Conservation (phyloP, 2,329 filamentous ascomycete genomes). For the Sordariomycetes sp. region DNA sequence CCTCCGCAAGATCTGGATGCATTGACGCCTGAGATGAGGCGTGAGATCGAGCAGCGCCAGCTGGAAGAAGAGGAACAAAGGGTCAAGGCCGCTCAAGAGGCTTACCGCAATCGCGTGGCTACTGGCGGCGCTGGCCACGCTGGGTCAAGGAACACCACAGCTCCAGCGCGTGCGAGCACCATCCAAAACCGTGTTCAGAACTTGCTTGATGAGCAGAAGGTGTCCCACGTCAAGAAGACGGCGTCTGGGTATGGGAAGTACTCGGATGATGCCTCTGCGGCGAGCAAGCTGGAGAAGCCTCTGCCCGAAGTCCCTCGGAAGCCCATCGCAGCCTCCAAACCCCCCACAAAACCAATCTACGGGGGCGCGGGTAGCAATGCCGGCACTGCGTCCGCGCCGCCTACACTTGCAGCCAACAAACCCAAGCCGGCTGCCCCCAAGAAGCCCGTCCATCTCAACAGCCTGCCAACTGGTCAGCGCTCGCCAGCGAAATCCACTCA, state of each 20-base stretch:
- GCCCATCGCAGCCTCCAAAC: slow-evolving; percentile 27
- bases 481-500: slow-evolving; percentile 35
- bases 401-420: slow-evolving; percentile 13
- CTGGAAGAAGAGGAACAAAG: slow-evolving; percentile 83
- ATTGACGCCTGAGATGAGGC: slow-evolving; percentile 76
- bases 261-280: slow-evolving; percentile 45
- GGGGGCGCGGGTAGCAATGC: slow-evolving; percentile 5
- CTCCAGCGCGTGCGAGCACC: slow-evolving; percentile 60
- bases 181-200: slow-evolving; percentile 90
- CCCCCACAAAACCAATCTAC: slow-evolving; percentile 11
- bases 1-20: slow-evolving; percentile 59
- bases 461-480: slow-evolving; percentile 33
- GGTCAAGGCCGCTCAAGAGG: slow-evolving; percentile 79
- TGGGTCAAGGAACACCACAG: slow-evolving; percentile 31
- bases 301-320: slow-evolving; percentile 42
- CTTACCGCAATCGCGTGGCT: slow-evolving; percentile 71
- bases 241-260: slow-evolving; percentile 87
- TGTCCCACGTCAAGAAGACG: slow-evolving; percentile 51
- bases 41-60: slow-evolving; percentile 76
- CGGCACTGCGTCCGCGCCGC: slow-evolving; percentile 11
- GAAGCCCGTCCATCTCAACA: slow-evolving; percentile 54
- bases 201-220: slow-evolving; percentile 66
- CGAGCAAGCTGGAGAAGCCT: slow-evolving; percentile 26
- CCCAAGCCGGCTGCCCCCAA: slow-evolving; percentile 46
- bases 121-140: slow-evolving; percentile 25